Evolutionary conservation across 768 basidiomycete genomes (phyloP), one percentile per base, ranked within the genome.

Genomic region (Lentinula raphanica): DNA sequence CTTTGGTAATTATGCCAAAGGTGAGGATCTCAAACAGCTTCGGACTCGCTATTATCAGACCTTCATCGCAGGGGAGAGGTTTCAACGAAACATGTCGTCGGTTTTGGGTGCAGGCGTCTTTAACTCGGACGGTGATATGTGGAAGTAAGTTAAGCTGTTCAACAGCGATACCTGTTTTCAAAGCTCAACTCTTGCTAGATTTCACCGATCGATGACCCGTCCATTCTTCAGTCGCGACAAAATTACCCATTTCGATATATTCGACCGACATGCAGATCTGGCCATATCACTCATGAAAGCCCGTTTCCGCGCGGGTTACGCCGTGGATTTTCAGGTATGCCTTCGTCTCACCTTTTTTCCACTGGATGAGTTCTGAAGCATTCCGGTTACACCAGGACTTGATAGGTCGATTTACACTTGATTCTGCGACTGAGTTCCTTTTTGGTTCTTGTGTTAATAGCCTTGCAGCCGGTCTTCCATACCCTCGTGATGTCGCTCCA

Each of bases 101-200:
- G 74, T 87, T 11, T 68, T 87, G 15, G 87, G 87, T 0, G 76
- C 76, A 11, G 87, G 87, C 0, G 82, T 88, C 3, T 88, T 88
- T 66, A 87, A 88, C 61, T 81, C 83, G 13, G 85, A 87, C 55
- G 85, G 85, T 79, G 36, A 79, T 7, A 76, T 79, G 72, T 82
- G 80, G 81, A 50, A 78, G 72, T 75, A 62, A 31, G 63, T 57
- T 2, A 39, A 5, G 17, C n/a, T 49, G 60, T 55, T 35, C 53
- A 48, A 19, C 13, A 32, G 8, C 13, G 42, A 32, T 54, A 29
- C 21, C 7, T 5, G n/a, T 39, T 15, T 39, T 29, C 25, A 27
- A 23, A 44, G 51, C 7, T 38, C 5, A 21, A 17, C 3, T 6
- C 32, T 36, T 6, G n/a, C n/a, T 38, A 80, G 79, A 64, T 85